Evolutionary conservation across 768 basidiomycete species (phyloP).

Genomic region (Xerocomellus dryophilus): DNA sequence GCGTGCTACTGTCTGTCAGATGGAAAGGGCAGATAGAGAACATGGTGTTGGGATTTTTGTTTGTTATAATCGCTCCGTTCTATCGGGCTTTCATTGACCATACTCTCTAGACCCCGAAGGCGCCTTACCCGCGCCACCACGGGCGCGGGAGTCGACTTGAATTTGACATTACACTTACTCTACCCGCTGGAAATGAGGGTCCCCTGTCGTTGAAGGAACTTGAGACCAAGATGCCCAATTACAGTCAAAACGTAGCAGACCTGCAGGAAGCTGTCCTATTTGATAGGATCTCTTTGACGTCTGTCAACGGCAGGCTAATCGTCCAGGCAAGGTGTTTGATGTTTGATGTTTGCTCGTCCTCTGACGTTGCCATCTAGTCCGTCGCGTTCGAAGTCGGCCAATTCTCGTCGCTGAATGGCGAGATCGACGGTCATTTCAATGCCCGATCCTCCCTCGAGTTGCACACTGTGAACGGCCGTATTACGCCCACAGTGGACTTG

Average conservation of each 20-base stretch:
- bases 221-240: conserved; percentile 42
- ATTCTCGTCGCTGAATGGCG: conserved; percentile 43
- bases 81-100: background rate
- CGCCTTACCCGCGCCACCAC: background rate
- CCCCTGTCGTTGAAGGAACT: conserved; percentile 39
- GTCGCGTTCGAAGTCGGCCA: conserved; percentile 26
- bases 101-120: conserved; percentile 30
- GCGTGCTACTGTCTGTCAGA: conserved; percentile 29
- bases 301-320: conserved; percentile 35
- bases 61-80: conserved; percentile 2
- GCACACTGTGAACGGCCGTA: conserved; percentile 38
- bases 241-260: conserved; percentile 36
- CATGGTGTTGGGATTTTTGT: conserved; percentile 37
- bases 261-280: conserved; percentile 38
- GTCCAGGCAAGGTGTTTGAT: conserved; percentile 30
- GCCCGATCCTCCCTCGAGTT: conserved; percentile 35
- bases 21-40: conserved; percentile 23
- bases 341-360: background rate
- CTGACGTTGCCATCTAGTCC: conserved; percentile 27
- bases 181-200: conserved; percentile 33
- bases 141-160: conserved; percentile 17
- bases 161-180: conserved; percentile 37
- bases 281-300: conserved; percentile 33
- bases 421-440: conserved; percentile 44
- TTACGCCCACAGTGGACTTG: conserved; percentile 40